Conservation (phyloP, 2,329 filamentous ascomycete species). For the Colletotrichum eremochloae region DNA sequence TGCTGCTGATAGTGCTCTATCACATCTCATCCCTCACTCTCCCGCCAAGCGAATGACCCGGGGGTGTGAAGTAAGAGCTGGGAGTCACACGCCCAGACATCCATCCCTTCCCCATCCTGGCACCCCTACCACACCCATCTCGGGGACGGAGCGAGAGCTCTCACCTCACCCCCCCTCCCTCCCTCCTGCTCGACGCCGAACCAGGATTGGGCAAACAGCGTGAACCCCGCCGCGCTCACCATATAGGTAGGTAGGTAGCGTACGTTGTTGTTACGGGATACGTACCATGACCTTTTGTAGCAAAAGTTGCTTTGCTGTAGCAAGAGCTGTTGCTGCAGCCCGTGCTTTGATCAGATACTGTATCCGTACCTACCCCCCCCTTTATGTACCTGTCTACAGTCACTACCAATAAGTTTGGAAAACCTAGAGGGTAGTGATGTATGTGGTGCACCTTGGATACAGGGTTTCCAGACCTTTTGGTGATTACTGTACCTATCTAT, state of each 20-base stretch:
- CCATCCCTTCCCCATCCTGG: slow-evolving; percentile 30
- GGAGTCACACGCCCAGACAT: slow-evolving; percentile 36
- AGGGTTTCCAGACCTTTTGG: no score
- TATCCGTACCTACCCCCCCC: background rate
- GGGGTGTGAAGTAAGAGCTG: slow-evolving; percentile 11
- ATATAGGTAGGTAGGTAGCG: background rate
- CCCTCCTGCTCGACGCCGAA: slow-evolving; percentile 34
- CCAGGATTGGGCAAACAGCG: slow-evolving; percentile 42
- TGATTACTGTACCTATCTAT: background rate
- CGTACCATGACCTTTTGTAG: slow-evolving; percentile 21
- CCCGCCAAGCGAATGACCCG: slow-evolving; percentile 35
- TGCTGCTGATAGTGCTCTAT: slow-evolving; percentile 30
- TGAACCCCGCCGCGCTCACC: slow-evolving; percentile 41
- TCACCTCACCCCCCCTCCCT: slow-evolving; percentile 23
- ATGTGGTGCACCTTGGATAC: no score
- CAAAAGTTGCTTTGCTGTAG: slow-evolving; percentile 17
- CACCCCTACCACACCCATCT: slow-evolving; percentile 17
- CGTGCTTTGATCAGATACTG: background rate
- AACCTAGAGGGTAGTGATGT: no score
- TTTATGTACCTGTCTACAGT: no score
- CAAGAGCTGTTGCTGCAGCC: slow-evolving; percentile 11
- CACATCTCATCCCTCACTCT: slow-evolving; percentile 41
- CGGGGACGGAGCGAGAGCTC: slow-evolving; percentile 9
- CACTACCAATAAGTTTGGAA: background rate
- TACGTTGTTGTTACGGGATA: slow-evolving; percentile 22